phyloP scores from a whole-genome alignment of 805 yeast genomes.

The Alloascoidea africana region DNA sequence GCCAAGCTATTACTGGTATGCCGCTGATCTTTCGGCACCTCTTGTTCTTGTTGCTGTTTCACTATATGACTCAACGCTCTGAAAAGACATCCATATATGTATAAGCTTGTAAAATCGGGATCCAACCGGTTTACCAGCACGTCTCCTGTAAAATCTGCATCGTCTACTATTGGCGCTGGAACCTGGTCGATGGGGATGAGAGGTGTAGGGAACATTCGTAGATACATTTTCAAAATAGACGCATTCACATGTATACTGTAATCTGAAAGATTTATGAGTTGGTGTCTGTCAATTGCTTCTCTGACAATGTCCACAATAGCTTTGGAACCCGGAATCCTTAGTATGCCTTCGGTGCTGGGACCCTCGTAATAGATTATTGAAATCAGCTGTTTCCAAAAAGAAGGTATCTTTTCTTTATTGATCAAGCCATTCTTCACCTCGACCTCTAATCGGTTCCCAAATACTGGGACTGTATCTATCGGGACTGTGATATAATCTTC shows the following conservation, averaged over 20 bases:
- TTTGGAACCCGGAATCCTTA: constrained; percentile 10
- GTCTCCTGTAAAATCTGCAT: constrained; percentile 24
- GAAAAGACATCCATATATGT: constrained; percentile 23
- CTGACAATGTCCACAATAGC: constrained; percentile 14
- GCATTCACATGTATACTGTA: constrained; percentile 41
- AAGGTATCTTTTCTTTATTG: constrained; percentile 13
- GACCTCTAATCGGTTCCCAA: constrained; percentile 21
- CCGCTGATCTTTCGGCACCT: constrained; percentile 25
- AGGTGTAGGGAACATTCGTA: constrained; percentile 37
- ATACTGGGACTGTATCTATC: constrained; percentile 17
- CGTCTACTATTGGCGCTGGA: constrained; percentile 37
- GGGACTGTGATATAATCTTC: constrained; percentile 35
- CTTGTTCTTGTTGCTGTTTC: too few species aligned
- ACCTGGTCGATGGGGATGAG: constrained; percentile 36
- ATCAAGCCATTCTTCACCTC: constrained; percentile 35
- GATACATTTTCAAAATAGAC: constrained; percentile 24
- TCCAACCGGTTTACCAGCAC: constrained; percentile 19
- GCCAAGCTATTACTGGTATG: constrained; percentile 22
- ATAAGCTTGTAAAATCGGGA: constrained; percentile 8
- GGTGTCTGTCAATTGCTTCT: constrained; percentile 28
- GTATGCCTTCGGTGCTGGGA: constrained; percentile 10
- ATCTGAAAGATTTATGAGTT: constrained; percentile 35
- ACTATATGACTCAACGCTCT: constrained; percentile 31
- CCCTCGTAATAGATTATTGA: constrained; percentile 10
- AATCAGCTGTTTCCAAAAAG: constrained; percentile 14